Base-by-base conservation (phyloP, 2,329 filamentous ascomycete genomes). In the Stenocarpella maydis region DNA sequence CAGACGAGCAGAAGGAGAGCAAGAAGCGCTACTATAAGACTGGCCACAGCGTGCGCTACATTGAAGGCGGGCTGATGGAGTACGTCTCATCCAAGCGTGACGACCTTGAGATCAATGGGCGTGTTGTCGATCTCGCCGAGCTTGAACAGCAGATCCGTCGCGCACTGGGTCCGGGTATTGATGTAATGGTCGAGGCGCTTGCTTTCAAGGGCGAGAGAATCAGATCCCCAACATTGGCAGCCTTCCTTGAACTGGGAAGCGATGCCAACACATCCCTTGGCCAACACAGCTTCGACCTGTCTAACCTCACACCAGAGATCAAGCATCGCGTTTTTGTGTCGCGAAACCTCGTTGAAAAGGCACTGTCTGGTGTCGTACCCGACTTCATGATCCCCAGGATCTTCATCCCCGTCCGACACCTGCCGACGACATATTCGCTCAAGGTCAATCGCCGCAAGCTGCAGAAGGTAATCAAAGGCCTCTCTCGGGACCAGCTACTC, bases 361-460 rank as follows among this genome's bases (percentile, higher is more conserved):
- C 79, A 0, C 74, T 87, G 58, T 76, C 80, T 55, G 78, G 78
- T 50, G 68, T 73, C 2, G 76, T 85, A 3, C 78, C 83, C 0
- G 73, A 75, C 1, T 78, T 82, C 63, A 82, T 82, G 74, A 77
- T 86, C n/a, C 86, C 86, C 0, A 77, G 80, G 1, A 78, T 83
- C 2, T 87, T 84, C 60, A 79, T 88, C 3, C 85, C 86, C 0
- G 76, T 88, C 26, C 80, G 79, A 54, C 74, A 79, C 14, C 79
- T 88, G 24, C 86, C 86, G 0, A 74, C 87, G 26, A 86, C 84
- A 0, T 78, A 81, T 0, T 84, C 84, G 0, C 78, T 87, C 65
- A 85, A 88, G 72, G 80, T 87, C 49, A 83, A 87, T 72, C 80
- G 84, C 1, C 78, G 81, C 21, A 82, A 82, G 65, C 79, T 88